Evolutionary conservation across 371 early-diverging fungal genomes (phyloP).

Genomic region (Paraphysoderma sedebokerense): DNA sequence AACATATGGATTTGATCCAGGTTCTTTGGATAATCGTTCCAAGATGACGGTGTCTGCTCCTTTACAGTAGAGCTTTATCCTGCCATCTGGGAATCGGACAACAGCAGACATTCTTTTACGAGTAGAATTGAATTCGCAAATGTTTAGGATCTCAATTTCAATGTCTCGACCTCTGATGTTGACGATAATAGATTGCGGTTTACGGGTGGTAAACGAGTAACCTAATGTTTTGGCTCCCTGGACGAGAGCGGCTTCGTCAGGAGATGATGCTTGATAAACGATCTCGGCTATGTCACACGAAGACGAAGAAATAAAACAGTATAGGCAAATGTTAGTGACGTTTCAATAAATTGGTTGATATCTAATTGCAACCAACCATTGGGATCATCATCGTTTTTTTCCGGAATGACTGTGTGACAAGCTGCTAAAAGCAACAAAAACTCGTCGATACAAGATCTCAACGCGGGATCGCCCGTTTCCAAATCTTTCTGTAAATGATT

Average conservation of each 20-base stretch:
- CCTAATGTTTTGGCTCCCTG: conserved; percentile 51
- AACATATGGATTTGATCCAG: conserved; percentile 1
- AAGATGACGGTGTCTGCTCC: conserved; percentile 97
- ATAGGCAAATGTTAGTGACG: not conserved
- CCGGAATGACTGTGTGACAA: conserved; percentile 96
- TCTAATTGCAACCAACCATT: too few relatives aligned
- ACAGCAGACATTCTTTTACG: conserved; percentile 94
- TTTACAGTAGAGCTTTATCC: conserved; percentile 86
- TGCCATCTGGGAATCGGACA: conserved; percentile 76
- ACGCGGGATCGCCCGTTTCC: not conserved
- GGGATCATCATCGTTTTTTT: conserved; percentile 40
- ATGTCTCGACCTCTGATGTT: conserved; percentile 38
- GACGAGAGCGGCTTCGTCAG: conserved; percentile 81
- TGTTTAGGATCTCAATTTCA: conserved; percentile 76
- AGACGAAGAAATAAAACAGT: not conserved
- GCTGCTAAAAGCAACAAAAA: conserved; percentile 52
- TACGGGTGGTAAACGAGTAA: conserved; percentile 48
- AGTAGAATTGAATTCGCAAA: conserved; percentile 94
- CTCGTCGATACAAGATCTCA: conserved; percentile 12
- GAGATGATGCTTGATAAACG: conserved; percentile 74
- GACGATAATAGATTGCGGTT: conserved; percentile 68
- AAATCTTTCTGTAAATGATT: conserved; percentile 1
- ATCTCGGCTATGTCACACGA: too few relatives aligned
- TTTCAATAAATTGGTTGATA: too few relatives aligned
- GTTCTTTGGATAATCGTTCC: conserved; percentile 56